Conservation (phyloP, 345 rosid genomes). For the Pugionium dolabratum region DNA sequence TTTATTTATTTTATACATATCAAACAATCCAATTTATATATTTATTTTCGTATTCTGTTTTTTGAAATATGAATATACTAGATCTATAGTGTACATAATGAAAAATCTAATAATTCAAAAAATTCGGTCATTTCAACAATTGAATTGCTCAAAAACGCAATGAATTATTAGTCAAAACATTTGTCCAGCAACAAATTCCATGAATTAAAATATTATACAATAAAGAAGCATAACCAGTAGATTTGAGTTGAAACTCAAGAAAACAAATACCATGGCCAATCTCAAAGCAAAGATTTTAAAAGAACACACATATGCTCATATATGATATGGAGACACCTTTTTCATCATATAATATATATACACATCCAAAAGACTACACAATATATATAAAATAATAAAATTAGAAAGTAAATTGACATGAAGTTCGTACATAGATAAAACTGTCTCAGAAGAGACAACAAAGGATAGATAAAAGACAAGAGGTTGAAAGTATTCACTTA, state of each 20-base stretch:
- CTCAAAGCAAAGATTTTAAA: slow-evolving; percentile 24
- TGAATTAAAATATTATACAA: neutral
- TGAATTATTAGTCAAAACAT: too few relatives aligned
- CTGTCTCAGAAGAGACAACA: slow-evolving; percentile 22
- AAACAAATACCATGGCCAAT: slow-evolving; percentile 16
- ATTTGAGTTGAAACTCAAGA: slow-evolving; percentile 3
- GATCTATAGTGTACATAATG: too few relatives aligned
- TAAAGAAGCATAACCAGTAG: neutral
- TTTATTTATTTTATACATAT: too few relatives aligned
- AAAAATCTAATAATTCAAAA: too few relatives aligned
- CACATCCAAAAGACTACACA: slow-evolving; percentile 13
- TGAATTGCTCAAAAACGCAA: too few relatives aligned
- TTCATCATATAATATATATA: neutral
- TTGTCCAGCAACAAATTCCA: too few relatives aligned
- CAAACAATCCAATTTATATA: too few relatives aligned
- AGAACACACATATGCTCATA: neutral
- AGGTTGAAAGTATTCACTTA: slow-evolving; percentile 16
- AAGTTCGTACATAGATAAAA: slow-evolving; percentile 32
- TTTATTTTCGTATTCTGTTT: too few relatives aligned
- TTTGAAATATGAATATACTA: too few relatives aligned
- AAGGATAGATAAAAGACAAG: slow-evolving; percentile 27
- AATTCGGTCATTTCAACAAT: too few relatives aligned
- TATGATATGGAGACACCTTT: too few relatives aligned
- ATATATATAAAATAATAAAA: neutral
- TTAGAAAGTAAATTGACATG: slow-evolving; percentile 12